Evolutionary conservation across 2,329 filamentous ascomycete genomes (phyloP).

Genomic region (Neofusicoccum ribis): DNA sequence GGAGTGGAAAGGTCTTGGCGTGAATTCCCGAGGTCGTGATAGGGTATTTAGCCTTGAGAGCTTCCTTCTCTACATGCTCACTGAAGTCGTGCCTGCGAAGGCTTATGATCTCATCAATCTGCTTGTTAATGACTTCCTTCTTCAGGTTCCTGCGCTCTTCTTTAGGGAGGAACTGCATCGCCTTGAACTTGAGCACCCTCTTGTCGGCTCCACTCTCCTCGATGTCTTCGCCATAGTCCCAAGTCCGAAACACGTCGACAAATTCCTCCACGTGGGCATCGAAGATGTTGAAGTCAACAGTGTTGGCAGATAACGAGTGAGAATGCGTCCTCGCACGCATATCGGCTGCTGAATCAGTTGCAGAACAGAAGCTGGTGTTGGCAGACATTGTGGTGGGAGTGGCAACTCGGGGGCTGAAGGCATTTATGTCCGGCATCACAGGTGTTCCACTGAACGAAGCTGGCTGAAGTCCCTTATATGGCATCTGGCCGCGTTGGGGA

Average conservation of each 20-base stretch:
- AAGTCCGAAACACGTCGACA: not conserved
- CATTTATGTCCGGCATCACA: not conserved
- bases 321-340: not conserved
- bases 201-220: not conserved
- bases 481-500: not conserved
- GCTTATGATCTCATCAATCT: not conserved
- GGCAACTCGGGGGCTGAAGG: not conserved
- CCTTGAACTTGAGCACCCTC: not conserved
- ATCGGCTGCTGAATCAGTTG: not conserved
- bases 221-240: not conserved
- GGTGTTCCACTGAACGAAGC: not conserved
- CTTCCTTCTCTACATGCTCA: too few relatives aligned
- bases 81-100: not conserved
- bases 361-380: not conserved
- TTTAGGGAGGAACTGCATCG: not conserved
- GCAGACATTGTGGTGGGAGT: not conserved
- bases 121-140: not conserved
- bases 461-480: not conserved
- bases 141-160: too few relatives aligned
- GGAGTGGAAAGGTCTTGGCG: not conserved
- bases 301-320: not conserved
- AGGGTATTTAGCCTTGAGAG: too few relatives aligned
- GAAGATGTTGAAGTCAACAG: not conserved
- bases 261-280: conserved; percentile 7
- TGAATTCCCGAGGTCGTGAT: too few relatives aligned